Evolutionary conservation across 1,284 basidiomycete species (phyloP), one percentile per base, ranked within the genome.

Genomic region (Phellopilus nigrolimitatus): DNA sequence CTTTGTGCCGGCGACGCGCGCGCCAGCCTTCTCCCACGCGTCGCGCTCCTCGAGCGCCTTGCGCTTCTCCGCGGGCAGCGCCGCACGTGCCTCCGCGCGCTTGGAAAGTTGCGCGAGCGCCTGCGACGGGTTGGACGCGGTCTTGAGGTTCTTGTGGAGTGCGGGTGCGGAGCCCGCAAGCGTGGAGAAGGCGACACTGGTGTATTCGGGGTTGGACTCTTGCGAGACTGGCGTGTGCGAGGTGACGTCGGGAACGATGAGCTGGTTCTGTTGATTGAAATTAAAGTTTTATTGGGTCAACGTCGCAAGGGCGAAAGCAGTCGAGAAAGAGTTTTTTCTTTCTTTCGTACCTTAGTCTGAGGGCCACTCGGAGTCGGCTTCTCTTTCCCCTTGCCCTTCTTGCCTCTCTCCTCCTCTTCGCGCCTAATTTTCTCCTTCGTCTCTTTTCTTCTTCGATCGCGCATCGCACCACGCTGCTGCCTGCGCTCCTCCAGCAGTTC

Each of bases 11-110:
- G 88, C 86, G 54, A 94, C 73, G 43, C 90, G 75, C 36, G 89
- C 83, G 62, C 85, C 81, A 0, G 92, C 91, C 68, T 93, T 94
- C 48, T 82, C 80, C 90, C 92, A 95, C 59, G 83, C 80, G 54
- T 92, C 85, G 54, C 76, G 75, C 63, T 93, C 91, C 64, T 88
- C 81, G 4, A 82, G 76, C 44, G 75, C 74, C 61, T 87, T 84
- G 17, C 89, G 79, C 65, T 90, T 88, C 40, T 91, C 90, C 47
- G 85, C 86, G 0, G 89, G 82, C 59, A 95, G 62, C 1, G 75
- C 63, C 0, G 84, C 80, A 1, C 94, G 69, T 61, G 85, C 85
- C 57, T 83, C 80, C 62, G 88, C 88, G 43, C 84, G 82, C 38
- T 81, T 75, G 10, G 80, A 70, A 21, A 97, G 77, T 59, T 94